These are phyloP conservation scores for Blastobotrys apis DNA, from an alignment of 1,139 yeast species.

Conservation along the genomic window DNA sequence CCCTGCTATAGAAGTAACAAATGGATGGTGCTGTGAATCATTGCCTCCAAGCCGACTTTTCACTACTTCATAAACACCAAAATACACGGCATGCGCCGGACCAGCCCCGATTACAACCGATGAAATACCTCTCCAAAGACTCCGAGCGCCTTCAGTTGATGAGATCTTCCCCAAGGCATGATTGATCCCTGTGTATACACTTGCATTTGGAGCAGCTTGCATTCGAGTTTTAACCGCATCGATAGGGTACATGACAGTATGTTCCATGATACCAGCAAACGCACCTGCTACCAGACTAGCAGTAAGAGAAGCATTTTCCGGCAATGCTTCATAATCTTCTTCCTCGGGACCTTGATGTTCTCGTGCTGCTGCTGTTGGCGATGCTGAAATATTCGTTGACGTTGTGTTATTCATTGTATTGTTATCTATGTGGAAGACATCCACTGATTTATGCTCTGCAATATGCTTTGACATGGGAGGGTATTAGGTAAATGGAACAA, in stretches of 20 bases:
- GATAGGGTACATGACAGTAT: conserved; percentile 92
- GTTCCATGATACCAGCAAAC: conserved; percentile 96
- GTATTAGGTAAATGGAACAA: too few species aligned
- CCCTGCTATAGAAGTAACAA: conserved; percentile 83
- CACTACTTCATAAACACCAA: conserved; percentile 88
- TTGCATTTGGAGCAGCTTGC: conserved; percentile 59
- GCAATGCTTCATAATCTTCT: conserved; percentile 82
- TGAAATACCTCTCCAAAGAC: conserved; percentile 92
- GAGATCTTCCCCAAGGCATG: conserved; percentile 69
- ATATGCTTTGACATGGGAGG: conserved; percentile 1
- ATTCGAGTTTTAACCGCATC: conserved; percentile 92
- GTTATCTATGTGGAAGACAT: neutral
- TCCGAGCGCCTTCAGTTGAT: conserved; percentile 83
- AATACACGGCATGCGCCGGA: conserved; percentile 97
- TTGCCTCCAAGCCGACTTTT: conserved; percentile 52
- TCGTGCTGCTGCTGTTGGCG: conserved; percentile 1
- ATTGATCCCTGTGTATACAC: conserved; percentile 46
- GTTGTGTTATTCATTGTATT: neutral
- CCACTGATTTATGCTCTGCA: neutral
- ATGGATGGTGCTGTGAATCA: conserved; percentile 59
- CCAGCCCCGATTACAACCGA: conserved; percentile 98
- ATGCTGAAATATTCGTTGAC: conserved; percentile 3
- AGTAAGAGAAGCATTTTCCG: conserved; percentile 75
- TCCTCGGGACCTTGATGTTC: conserved; percentile 29
- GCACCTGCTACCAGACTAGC: conserved; percentile 93